Conservation (phyloP, 1,284 basidiomycete species). For the Xanthoconium separans region DNA sequence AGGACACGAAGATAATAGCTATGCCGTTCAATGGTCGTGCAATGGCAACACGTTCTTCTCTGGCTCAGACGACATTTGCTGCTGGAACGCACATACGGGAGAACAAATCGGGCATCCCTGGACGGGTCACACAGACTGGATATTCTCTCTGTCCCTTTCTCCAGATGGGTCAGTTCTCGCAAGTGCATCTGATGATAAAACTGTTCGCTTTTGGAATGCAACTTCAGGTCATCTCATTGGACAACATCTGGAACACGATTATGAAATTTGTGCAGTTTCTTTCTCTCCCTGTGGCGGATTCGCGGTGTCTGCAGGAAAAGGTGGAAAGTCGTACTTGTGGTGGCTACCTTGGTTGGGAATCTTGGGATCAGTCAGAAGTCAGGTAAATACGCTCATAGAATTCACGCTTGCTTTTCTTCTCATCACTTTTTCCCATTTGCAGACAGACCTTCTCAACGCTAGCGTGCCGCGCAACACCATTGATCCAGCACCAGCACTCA, state of each 20-base stretch:
- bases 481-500: background rate
- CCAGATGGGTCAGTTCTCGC: no score
- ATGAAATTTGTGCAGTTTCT: background rate
- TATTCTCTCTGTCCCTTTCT: no score
- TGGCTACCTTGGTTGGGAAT: background rate
- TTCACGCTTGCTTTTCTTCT: background rate
- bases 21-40: no score
- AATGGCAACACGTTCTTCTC: no score
- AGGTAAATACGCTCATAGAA: background rate
- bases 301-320: background rate
- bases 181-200: background rate
- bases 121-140: no score
- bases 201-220: background rate
- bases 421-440: background rate
- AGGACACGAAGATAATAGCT: no score
- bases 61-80: no score
- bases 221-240: background rate
- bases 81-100: no score
- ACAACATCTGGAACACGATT: background rate
- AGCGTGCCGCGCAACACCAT: background rate
- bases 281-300: background rate
- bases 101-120: no score
- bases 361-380: background rate
- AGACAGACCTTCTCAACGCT: no score
- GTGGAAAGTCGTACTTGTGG: slow-evolving; percentile 3